phyloP scores from a whole-genome alignment of 495 filamentous ascomycete species.

The Talaromyces nanjingensis region DNA sequence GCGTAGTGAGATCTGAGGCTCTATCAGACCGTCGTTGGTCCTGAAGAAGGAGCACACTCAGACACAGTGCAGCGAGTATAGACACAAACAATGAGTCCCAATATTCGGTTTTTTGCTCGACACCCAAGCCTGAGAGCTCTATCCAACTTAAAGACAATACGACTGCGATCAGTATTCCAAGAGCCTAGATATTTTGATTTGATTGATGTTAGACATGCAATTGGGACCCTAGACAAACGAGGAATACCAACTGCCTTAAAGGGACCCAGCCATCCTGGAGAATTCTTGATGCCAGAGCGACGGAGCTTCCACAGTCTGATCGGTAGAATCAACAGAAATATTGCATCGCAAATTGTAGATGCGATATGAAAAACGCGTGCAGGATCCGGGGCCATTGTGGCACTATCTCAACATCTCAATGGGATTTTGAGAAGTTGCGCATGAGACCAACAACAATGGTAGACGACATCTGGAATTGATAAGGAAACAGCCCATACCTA shows the following conservation, averaged over 20 bases:
- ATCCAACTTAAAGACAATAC: background rate
- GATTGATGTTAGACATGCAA: no score
- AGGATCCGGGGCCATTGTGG: background rate
- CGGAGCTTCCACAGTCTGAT: background rate
- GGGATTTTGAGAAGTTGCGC: background rate
- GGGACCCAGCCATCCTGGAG: background rate
- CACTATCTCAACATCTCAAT: background rate
- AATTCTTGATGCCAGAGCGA: background rate
- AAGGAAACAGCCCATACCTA: background rate
- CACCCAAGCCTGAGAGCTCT: background rate
- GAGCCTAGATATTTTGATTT: background rate
- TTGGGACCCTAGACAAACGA: background rate
- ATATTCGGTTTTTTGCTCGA: background rate
- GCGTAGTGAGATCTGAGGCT: background rate
- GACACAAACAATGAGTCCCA: background rate
- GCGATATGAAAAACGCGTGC: background rate
- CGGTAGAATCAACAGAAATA: background rate
- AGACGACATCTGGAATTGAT: background rate
- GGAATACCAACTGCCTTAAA: background rate
- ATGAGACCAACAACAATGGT: background rate
- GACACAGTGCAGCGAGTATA: background rate
- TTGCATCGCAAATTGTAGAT: background rate
- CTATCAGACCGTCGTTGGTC: background rate
- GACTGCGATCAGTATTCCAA: background rate
- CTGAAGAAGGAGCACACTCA: background rate